These are phyloP conservation scores for Rhodotorula sp. DNA, from an alignment of 1,284 basidiomycete genomes.

Conservation along the genomic window DNA sequence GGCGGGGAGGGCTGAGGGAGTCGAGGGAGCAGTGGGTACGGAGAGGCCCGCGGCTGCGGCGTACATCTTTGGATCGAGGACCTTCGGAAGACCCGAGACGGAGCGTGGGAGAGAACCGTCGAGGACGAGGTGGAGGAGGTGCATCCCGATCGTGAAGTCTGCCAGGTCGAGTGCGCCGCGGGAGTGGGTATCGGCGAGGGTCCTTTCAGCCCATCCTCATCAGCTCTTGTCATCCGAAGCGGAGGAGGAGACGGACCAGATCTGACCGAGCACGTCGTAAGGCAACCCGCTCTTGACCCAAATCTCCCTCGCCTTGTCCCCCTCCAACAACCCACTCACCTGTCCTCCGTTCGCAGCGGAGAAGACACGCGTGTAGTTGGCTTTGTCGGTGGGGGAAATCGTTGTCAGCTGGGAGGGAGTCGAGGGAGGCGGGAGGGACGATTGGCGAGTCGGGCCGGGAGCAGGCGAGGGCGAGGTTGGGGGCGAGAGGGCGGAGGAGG, in stretches of 20 bases:
- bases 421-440: constrained; percentile 38
- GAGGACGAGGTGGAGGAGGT: constrained; percentile 72
- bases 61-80: constrained; percentile 85
- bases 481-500: constrained; percentile 21
- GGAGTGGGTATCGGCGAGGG: constrained; percentile 88
- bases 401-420: constrained; percentile 55
- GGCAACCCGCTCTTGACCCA: constrained; percentile 91
- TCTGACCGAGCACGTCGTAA: constrained; percentile 85
- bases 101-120: constrained; percentile 62
- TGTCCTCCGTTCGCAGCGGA: constrained; percentile 59
- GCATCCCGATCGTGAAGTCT: constrained; percentile 96
- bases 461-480: constrained; percentile 13
- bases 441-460: not conserved
- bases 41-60: constrained; percentile 65
- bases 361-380: constrained; percentile 80
- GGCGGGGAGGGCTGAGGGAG: constrained; percentile 3
- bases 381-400: constrained; percentile 71
- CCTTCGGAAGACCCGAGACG: constrained; percentile 62
- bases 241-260: constrained; percentile 63
- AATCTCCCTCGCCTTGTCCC: constrained; percentile 85
- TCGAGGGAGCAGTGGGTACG: constrained; percentile 5
- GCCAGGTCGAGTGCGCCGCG: constrained; percentile 83
- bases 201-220: constrained; percentile 57
- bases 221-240: not conserved
- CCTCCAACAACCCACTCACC: constrained; percentile 69